phyloP scores from a whole-genome alignment of 1,284 basidiomycete genomes.

The Takashimella tepidaria region DNA sequence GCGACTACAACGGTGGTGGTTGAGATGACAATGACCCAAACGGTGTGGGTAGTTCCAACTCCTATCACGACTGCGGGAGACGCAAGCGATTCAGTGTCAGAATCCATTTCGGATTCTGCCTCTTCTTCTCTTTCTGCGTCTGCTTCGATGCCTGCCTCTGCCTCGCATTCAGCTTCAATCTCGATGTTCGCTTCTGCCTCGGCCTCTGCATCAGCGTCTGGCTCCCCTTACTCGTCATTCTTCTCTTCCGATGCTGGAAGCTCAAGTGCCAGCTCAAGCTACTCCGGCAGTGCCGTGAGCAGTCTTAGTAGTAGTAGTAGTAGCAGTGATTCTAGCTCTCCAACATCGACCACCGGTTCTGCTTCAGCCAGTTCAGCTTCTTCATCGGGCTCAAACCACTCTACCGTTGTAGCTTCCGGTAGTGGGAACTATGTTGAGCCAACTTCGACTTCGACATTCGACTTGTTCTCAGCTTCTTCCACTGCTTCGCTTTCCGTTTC shows the following conservation, averaged over 20 bases:
- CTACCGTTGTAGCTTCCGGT: not conserved
- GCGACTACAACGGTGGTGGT: constrained; percentile 43
- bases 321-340: not conserved
- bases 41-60: constrained; percentile 40
- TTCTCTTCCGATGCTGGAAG: too few relatives aligned
- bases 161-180: constrained; percentile 8
- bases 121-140: constrained; percentile 6
- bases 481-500: too few relatives aligned
- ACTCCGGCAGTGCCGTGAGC: constrained; percentile 10
- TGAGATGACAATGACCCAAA: constrained; percentile 37
- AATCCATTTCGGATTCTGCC: not conserved
- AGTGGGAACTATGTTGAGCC: not conserved
- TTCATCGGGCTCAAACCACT: constrained; percentile 16
- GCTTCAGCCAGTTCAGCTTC: constrained; percentile 1
- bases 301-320: not conserved
- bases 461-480: not conserved
- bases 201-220: constrained; percentile 2
- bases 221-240: constrained; percentile 3
- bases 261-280: constrained; percentile 3
- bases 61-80: not conserved
- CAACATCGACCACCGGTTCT: constrained; percentile 1
- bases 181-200: constrained; percentile 10
- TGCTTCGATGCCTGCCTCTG: constrained; percentile 1
- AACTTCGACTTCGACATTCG: not conserved
- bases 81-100: not conserved